Conservation (phyloP, 371 early-diverging fungal species). For the Mucor mucedo region DNA sequence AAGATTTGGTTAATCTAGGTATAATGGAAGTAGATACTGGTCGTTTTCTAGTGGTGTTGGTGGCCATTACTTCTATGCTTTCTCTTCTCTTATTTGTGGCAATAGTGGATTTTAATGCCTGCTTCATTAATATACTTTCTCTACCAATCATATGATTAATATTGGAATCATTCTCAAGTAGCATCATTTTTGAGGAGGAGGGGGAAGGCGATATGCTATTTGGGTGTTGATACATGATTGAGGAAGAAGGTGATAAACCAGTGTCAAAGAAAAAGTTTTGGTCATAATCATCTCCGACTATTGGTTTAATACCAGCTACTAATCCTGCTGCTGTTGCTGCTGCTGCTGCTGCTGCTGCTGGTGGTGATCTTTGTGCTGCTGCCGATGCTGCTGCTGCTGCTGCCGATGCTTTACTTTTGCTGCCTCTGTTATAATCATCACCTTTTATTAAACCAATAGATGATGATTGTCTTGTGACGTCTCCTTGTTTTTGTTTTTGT, state of each 20-base stretch:
- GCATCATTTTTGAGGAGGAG: neutral
- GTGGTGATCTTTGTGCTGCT: neutral
- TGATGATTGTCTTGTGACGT: neutral
- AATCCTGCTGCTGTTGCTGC: neutral
- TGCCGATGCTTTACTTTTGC: neutral
- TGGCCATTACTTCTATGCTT: conserved; percentile 34
- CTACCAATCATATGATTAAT: neutral
- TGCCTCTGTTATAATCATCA: neutral
- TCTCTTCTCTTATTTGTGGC: conserved; percentile 35
- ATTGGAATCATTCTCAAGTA: neutral
- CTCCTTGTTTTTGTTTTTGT: neutral
- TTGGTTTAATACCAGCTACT: conserved; percentile 2
- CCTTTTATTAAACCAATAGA: neutral
- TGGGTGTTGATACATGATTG: conserved; percentile 15
- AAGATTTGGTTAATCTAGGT: conserved; percentile 41
- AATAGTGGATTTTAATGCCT: conserved; percentile 18
- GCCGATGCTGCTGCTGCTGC: neutral
- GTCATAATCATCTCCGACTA: neutral
- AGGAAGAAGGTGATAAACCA: conserved; percentile 9
- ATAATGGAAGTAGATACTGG: conserved; percentile 27
- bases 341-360: neutral
- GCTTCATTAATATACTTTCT: conserved; percentile 24
- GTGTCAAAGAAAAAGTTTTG: neutral
- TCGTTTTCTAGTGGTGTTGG: conserved; percentile 19
- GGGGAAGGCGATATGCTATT: conserved; percentile 1